Evolutionary conservation across 2,329 filamentous ascomycete species (phyloP), one percentile per base, ranked within the genome.

Genomic region (Ophiosphaerella herpotricha): DNA sequence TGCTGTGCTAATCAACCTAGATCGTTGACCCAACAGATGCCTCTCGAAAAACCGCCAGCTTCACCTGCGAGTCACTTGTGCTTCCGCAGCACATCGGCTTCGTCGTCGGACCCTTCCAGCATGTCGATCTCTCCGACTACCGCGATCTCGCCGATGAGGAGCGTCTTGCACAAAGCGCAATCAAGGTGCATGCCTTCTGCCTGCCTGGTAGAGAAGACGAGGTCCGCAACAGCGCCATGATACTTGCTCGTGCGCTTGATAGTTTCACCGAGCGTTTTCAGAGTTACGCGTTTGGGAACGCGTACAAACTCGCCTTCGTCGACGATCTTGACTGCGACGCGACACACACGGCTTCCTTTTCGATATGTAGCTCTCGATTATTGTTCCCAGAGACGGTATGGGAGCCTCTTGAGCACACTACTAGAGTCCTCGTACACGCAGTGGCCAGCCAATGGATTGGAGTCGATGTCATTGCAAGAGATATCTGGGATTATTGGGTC

Each of bases 371-470:
- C 76, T 93, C 83, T 42, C 85, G 90, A 36, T 78, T 99, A 1
- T 82, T 99, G 0, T 96, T 91, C 63, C 89, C 91, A 0, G 86
- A 91, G 57, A 87, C 90, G 29, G 85, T 97, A 32, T 87, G 96
- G 61, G 93, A 99, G 64, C 86, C 87, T 0, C 86, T 96, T 63
- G 85, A 94, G 60, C 85, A 90, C 26, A 88, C 89, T 9, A 95
- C 91, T 4, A 84, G 91, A 53, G 86, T 84, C 46, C 77, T 99
- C 16, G 87, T 95, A 7, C 88, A 94, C 68, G 87, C 91, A 1
- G 79, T 97, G 40, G 90, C 94, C 9, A 90, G 86, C 51, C 94
- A 99, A 71, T 99, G 93, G 89, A 90, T 94, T 57, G 94, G 94
- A 13, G 88, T 99, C 56, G 92, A 92, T 67, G 89, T 99, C 59